Evolutionary conservation across 2,329 filamentous ascomycete species (phyloP), one percentile per base, ranked within the genome.

Genomic region (Metarhizium album): DNA sequence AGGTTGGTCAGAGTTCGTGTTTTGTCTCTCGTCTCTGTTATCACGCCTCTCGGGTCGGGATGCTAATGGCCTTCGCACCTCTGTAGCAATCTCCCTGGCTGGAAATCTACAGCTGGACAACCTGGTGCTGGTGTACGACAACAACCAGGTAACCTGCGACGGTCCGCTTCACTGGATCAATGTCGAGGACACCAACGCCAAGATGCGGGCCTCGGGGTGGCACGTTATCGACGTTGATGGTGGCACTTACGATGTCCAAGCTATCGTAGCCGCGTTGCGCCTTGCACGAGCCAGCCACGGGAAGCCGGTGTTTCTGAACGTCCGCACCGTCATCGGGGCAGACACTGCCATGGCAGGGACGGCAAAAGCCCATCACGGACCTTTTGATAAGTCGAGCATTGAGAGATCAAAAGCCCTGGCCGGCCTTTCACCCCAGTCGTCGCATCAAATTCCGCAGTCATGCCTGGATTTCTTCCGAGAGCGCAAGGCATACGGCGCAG

Each of bases 131-230:
- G 74, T 80, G 45, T 82, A 82, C 55, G 79, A 82, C 55, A 81
- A 82, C 62, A 81, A 82, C 60, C 74, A 78, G 57, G 67, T 82
- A 46, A 80, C 77, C 4, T 81, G 78, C 57, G 78, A 81, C 52
- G 78, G 79, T 1, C 71, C 70, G 2, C 70, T 80, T 2, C 75
- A 80, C 47, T 57, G 67, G 22, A 59, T 64, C 73, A 79, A 77
- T 53, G 76, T 70, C 0, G 78, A 82, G 56, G 76, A 81, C 45
- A 66, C 79, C 56, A 79, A 81, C 51, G 62, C 68, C 6, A 82
- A 80, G 62, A 80, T 81, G 76, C 64, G 69, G 4, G 76, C 77
- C 6, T 74, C 68, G 33, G 75, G 75, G 3, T 82, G 76, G 75
- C 58, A 79, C 20, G 76, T 81, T 1, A 66, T 80, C 6, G 74